Evolutionary conservation across 768 basidiomycete species (phyloP).

Genomic region (Lactarius hengduanensis): DNA sequence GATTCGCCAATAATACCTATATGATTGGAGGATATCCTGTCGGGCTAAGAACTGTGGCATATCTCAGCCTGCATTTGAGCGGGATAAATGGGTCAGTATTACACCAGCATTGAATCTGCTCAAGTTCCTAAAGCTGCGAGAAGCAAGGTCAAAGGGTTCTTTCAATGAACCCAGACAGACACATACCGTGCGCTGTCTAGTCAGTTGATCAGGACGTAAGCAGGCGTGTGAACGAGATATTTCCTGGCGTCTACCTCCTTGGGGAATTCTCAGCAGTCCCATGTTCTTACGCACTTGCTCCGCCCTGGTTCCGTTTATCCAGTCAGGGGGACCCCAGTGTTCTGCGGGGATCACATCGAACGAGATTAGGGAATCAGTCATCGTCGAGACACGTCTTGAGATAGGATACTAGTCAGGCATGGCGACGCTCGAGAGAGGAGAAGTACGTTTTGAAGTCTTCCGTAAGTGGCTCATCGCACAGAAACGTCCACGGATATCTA

Average conservation of each 20-base stretch:
- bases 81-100: slow-evolving; percentile 31
- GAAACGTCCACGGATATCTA: slow-evolving; percentile 61
- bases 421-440: slow-evolving; percentile 2
- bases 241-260: slow-evolving; percentile 39
- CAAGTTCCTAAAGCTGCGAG: slow-evolving; percentile 79
- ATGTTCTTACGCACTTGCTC: slow-evolving; percentile 48
- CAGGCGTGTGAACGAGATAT: not conserved
- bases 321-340: slow-evolving; percentile 77
- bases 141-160: not conserved
- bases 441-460: slow-evolving; percentile 50
- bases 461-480: slow-evolving; percentile 60
- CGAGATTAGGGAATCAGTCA: slow-evolving; percentile 61
- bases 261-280: slow-evolving; percentile 53
- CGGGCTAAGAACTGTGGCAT: slow-evolving; percentile 48
- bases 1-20: slow-evolving; percentile 50
- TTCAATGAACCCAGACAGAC: not conserved
- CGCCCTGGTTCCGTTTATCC: slow-evolving; percentile 57
- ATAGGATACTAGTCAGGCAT: slow-evolving; percentile 5
- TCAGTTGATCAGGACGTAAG: not conserved
- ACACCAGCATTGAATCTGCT: slow-evolving; percentile 91
- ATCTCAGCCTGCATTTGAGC: not conserved
- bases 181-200: slow-evolving; percentile 39
- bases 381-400: slow-evolving; percentile 49
- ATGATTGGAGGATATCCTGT: slow-evolving; percentile 40
- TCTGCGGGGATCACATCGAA: slow-evolving; percentile 75